Conservation (phyloP, 2,329 filamentous ascomycete genomes). For the Xylaria digitata region DNA sequence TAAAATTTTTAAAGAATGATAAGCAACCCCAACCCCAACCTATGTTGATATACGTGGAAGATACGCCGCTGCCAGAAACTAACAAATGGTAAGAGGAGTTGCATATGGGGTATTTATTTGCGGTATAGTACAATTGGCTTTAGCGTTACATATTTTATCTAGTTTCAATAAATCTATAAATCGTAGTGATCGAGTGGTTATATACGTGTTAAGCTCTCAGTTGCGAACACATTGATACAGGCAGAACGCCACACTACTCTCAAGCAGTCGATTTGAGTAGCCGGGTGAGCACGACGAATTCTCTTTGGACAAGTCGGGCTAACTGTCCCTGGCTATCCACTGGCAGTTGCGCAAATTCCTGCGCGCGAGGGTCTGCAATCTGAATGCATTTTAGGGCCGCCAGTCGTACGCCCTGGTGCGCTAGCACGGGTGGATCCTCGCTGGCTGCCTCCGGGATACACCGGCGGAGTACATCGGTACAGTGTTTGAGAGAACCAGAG, state of each 20-base stretch:
- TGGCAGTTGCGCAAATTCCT: constrained; percentile 48
- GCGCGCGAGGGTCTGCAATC: constrained; percentile 64
- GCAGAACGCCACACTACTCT: not conserved
- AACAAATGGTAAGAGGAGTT: not conserved
- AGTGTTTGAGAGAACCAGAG: constrained; percentile 57
- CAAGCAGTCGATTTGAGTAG: constrained; percentile 34
- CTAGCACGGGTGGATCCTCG: constrained; percentile 63
- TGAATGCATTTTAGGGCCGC: constrained; percentile 66
- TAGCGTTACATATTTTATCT: not conserved
- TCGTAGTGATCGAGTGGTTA: too few species aligned
- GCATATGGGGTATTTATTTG: not conserved
- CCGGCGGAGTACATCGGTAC: constrained; percentile 61
- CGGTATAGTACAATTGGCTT: not conserved
- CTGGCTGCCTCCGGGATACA: constrained; percentile 69
- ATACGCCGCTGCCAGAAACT: not conserved
- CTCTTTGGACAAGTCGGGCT: constrained; percentile 38
- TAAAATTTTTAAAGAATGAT: too few species aligned
- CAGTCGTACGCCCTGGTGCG: constrained; percentile 57
- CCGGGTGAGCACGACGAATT: constrained; percentile 47
- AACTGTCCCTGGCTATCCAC: constrained; percentile 21
- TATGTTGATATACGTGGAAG: too few species aligned
- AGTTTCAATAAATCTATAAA: not conserved
- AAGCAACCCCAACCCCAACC: too few species aligned
- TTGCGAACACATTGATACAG: not conserved
- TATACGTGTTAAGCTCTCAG: not conserved